phyloP scores from a whole-genome alignment of 331 rosid species.

The Quercus lobata region DNA sequence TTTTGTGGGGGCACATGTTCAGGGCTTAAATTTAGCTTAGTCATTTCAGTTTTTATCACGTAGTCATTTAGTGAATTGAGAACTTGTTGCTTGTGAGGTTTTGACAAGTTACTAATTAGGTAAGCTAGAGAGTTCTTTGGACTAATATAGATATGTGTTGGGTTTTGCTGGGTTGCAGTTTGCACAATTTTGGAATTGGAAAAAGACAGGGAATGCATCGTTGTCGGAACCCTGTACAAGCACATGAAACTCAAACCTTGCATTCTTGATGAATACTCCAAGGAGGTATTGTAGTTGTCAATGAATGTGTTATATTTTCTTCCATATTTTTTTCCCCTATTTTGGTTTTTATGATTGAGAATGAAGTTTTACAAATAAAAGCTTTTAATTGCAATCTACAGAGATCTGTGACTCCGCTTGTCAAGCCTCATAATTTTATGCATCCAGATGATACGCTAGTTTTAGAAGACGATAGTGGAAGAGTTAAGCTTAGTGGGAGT shows the following conservation, averaged over 20 bases:
- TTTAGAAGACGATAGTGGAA: slow-evolving; percentile 94
- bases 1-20: neutral
- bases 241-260: slow-evolving; percentile 94
- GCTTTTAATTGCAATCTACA: slow-evolving; percentile 25
- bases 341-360: neutral
- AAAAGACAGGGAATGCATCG: slow-evolving; percentile 72
- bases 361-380: slow-evolving; percentile 10
- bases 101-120: neutral
- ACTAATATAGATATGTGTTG: neutral
- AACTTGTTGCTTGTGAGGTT: neutral
- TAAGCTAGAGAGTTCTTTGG: neutral
- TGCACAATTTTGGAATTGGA: slow-evolving; percentile 72
- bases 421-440: slow-evolving; percentile 69
- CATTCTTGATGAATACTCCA: slow-evolving; percentile 86
- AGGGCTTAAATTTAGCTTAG: too few relatives aligned
- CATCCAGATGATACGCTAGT: slow-evolving; percentile 71
- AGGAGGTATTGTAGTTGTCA: slow-evolving; percentile 45
- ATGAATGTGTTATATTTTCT: neutral
- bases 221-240: slow-evolving; percentile 87
- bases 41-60: neutral
- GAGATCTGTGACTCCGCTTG: slow-evolving; percentile 69
- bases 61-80: neutral
- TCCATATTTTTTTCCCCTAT: neutral
- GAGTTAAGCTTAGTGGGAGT: slow-evolving; percentile 79
- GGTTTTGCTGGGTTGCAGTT: slow-evolving; percentile 38